phyloP scores from a whole-genome alignment of 169 alveolate species.

The Cryptosporidium sp. region DNA sequence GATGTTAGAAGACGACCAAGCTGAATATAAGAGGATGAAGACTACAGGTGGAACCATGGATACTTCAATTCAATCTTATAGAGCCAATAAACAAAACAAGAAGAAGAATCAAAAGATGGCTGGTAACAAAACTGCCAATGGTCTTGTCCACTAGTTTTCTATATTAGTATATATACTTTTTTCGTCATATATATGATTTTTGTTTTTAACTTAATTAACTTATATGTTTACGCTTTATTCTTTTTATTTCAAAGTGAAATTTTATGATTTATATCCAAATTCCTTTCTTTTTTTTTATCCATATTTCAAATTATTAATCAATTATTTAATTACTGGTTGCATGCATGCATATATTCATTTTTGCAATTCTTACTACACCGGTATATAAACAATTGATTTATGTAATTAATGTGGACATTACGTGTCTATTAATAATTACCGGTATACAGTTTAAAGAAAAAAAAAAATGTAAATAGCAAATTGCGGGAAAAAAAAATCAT shows the following conservation, averaged over 20 bases:
- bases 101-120: conserved; percentile 75
- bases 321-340: too few relatives aligned
- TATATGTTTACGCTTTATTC: neutral
- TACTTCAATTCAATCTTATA: conserved; percentile 77
- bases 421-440: neutral
- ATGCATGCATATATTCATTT: neutral
- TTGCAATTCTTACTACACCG: neutral
- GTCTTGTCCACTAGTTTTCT: conserved; percentile 34
- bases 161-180: neutral
- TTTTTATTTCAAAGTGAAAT: neutral
- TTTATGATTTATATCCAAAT: neutral
- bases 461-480: neutral
- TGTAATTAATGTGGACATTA: conserved; percentile 3
- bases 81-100: conserved; percentile 76
- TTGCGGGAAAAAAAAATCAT: neutral
- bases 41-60: conserved; percentile 81
- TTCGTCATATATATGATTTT: neutral
- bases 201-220: neutral
- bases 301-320: too few relatives aligned
- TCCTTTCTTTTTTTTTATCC: neutral
- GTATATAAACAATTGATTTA: neutral
- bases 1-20: conserved; percentile 77
- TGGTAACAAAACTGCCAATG: conserved; percentile 72
- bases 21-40: conserved; percentile 78
- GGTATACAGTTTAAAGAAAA: neutral